Evolutionary conservation across 106 monocot genomes (phyloP), one percentile per base, ranked within the genome.

Genomic region (Gastrodia elata): DNA sequence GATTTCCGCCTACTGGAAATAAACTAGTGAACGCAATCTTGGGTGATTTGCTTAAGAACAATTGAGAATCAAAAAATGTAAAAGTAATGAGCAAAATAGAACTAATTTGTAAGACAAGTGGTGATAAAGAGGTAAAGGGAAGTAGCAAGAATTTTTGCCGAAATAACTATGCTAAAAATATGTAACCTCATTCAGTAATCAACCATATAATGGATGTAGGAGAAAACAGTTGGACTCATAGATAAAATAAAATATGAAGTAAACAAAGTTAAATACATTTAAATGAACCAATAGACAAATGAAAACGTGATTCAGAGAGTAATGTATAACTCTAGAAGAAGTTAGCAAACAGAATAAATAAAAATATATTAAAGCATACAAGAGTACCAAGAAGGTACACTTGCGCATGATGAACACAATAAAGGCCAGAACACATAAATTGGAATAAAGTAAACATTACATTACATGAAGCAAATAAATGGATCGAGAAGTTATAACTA

Each of bases 251-350:
- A n/a, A n/a, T n/a, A 6, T 52, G 14, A 49, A 49, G 16, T 20
- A 52, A n/a, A 2, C 18, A 52, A n/a, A n/a, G 10, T 46, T 46
- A 46, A 18, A 52, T n/a, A 7, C 52, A 52, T 28, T 30, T 61
- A 61, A 30, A 57, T 57, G 30, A 61, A 61, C 61, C 61, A 61
- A 30, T 13, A 61, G 27, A 32, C 61, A 61, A 61, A 61, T 24
- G 13, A 61, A 61, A 57, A 61, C 13, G 61, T 61, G 13, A 61
- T 61, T 61, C 27, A 61, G 30, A 26, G 32, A 61, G 13, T 25
- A 57, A 16, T 57, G 26, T 32, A 61, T 27, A 61, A 61, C 32
- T 61, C 28, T 13, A 13, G 61, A 61, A 13, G 61, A 13, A 61
- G 61, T 32, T 30, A 61, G 30, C 59, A 1, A 8, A 61, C 9